A percentile compares a stretch with the other conserved stretches of the same genome.
These are phyloP conservation scores for Voacanga thouarsii DNA, from an alignment of 257 asterid genomes.

Conservation along the genomic window DNA sequence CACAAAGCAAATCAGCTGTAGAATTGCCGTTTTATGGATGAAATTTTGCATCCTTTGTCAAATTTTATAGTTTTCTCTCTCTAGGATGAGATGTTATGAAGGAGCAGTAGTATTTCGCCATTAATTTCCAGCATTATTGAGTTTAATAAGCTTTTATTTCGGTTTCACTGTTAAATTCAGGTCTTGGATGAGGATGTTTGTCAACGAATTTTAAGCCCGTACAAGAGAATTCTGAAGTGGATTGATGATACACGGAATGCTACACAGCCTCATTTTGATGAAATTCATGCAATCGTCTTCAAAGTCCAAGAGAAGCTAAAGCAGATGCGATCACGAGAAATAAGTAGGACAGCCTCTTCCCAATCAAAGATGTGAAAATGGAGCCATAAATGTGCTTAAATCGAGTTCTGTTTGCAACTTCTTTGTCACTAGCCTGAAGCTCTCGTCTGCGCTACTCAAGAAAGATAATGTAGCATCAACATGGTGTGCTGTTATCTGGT, in stretches of 20 bases:
- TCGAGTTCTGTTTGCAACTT: not conserved
- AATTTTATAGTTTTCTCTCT: not conserved
- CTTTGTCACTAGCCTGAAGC: no score
- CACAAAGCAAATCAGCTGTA: not conserved
- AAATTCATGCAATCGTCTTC: constrained; percentile 41
- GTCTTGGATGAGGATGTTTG: constrained; percentile 45
- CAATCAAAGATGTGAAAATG: not conserved
- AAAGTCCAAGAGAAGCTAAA: constrained; percentile 35
- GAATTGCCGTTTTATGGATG: not conserved
- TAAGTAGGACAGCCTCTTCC: not conserved
- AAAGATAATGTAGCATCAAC: not conserved
- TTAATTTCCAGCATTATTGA: not conserved
- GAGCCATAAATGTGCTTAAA: not conserved
- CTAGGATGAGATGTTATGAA: not conserved
- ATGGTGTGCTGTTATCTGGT: not conserved
- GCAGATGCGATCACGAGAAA: constrained; percentile 21
- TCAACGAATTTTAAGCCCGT: constrained; percentile 50
- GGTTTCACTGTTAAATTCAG: constrained; percentile 24
- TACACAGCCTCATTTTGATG: constrained; percentile 72
- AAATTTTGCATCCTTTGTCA: not conserved
- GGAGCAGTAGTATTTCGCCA: no score
- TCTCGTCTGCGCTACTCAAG: not conserved
- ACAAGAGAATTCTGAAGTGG: constrained; percentile 66
- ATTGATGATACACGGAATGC: constrained; percentile 66
- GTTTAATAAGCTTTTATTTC: not conserved